These are phyloP conservation scores for Cytospora leucostoma DNA, from an alignment of 2,329 filamentous ascomycete species.

Conservation along the genomic window DNA sequence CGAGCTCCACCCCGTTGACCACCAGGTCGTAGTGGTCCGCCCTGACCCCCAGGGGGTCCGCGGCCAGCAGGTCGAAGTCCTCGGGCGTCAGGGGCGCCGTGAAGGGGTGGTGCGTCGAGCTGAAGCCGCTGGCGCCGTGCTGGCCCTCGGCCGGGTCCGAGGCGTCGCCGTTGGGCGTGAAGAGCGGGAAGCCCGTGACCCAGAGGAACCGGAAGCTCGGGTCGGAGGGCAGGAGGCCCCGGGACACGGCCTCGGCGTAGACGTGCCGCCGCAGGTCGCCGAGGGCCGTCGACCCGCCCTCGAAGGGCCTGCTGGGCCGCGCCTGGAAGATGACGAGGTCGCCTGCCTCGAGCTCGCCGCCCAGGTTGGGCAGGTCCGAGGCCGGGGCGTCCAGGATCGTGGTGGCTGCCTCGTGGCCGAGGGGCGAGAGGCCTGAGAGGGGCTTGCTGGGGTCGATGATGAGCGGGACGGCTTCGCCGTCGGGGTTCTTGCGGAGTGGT, in stretches of 20 bases:
- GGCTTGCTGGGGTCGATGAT: slow-evolving; percentile 74
- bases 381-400: slow-evolving; percentile 40
- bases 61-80: slow-evolving; percentile 75
- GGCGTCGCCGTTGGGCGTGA: slow-evolving; percentile 69
- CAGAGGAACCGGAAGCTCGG: slow-evolving; percentile 71
- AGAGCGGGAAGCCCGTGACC: slow-evolving; percentile 90
- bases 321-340: slow-evolving; percentile 84
- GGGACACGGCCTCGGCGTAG: slow-evolving; percentile 67
- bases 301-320: slow-evolving; percentile 63
- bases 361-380: slow-evolving; percentile 37
- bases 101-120: slow-evolving; percentile 93
- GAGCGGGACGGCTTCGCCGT: slow-evolving; percentile 80
- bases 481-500: slow-evolving; percentile 66
- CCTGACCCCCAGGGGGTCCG: slow-evolving; percentile 68
- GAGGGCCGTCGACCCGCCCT: slow-evolving; percentile 71
- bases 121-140: slow-evolving; percentile 76
- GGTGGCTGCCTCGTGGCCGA: slow-evolving; percentile 72
- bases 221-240: slow-evolving; percentile 54
- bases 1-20: slow-evolving; percentile 91
- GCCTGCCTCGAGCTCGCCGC: slow-evolving; percentile 58
- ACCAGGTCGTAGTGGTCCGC: slow-evolving; percentile 97
- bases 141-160: slow-evolving; percentile 65
- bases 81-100: slow-evolving; percentile 74
- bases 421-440: slow-evolving; percentile 72
- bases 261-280: slow-evolving; percentile 73